A percentile compares a stretch with the other conserved stretches of the same genome.
Conservation (phyloP, 345 rosid genomes). For the Eucalyptus sp. region DNA sequence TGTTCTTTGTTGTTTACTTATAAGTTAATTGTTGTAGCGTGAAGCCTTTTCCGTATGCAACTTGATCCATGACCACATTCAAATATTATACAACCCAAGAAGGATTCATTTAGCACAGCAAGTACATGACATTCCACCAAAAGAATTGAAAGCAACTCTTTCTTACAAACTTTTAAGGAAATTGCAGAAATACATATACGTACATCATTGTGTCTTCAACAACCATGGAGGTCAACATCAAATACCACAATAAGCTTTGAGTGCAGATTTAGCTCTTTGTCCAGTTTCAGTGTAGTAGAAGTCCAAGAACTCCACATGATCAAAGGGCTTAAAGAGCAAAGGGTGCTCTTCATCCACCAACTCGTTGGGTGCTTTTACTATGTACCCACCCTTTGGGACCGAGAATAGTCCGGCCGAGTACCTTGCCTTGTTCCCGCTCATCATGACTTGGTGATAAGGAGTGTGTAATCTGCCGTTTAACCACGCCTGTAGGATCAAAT, state of each 20-base stretch:
- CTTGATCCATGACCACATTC: not conserved
- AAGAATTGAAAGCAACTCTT: not conserved
- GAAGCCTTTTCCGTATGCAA: not conserved
- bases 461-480: conserved; percentile 39
- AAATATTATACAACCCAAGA: not conserved
- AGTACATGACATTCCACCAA: not conserved
- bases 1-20: not conserved
- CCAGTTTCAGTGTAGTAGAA: conserved; percentile 28
- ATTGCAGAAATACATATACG: not conserved
- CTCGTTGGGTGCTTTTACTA: not conserved
- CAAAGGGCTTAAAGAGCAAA: conserved; percentile 10
- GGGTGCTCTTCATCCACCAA: not conserved
- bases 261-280: conserved; percentile 15
- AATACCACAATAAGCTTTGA: conserved; percentile 27
- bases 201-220: not conserved
- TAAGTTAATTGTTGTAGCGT: not conserved
- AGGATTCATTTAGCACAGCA: not conserved
- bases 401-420: conserved; percentile 28
- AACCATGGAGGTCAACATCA: not conserved
- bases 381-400: conserved; percentile 24
- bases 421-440: not conserved
- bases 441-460: conserved; percentile 4
- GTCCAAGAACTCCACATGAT: conserved; percentile 22
- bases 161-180: not conserved
- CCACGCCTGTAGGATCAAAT: conserved; percentile 30